Base-by-base conservation (phyloP, 495 filamentous ascomycete species). In the Xylaria bambusicola region DNA sequence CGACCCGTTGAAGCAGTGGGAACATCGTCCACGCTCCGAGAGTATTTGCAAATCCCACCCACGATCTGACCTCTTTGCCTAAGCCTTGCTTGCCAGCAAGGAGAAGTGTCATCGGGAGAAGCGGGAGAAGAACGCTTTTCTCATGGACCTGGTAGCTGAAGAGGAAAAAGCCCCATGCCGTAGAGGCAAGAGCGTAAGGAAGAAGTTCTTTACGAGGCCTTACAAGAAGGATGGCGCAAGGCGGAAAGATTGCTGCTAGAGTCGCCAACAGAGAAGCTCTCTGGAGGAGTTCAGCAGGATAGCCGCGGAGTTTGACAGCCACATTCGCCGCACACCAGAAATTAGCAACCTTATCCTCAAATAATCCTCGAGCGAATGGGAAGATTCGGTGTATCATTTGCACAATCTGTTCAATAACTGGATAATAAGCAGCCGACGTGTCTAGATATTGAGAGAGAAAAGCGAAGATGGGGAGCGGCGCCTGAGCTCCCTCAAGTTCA, bases 321-420 rank as follows among this genome's bases (percentile, higher is more conserved):
- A 93, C 86, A 72, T 98, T 93, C 50, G 92, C 77, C 13, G 91
- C 87, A 70, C 94, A 98, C 94, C 94, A 98, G 66, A 96, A 85
- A 65, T 98, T 98, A 61, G 94, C 94, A 31, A 98, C 94, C 72
- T 98, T 98, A 77, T 98, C 94, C 76, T 98, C 94, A 68, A 97
- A 98, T 26, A 98, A 79, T 18, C 94, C 94, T 26, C 94, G 86
- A 12, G 92, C 85, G 65, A 98, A 98, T 6, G 94, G 94, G 66
- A 98, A 96, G 36, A 97, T 80, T n/a, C 94, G 87, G 66, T 94
- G 87, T 29, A 96, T 72, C 58, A 88, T 83, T 71, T 98, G 94
- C 1, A 85, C 76, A 10, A 93, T 49, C 71, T 96, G 90, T 66
- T 93, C 85, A 6, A 91, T 63, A 35, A 87, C 61, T 0, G 88